A percentile compares a stretch with the other conserved stretches of the same genome.
Conservation (phyloP, 495 filamentous ascomycete species). For the Hypoxylon cercidicola region DNA sequence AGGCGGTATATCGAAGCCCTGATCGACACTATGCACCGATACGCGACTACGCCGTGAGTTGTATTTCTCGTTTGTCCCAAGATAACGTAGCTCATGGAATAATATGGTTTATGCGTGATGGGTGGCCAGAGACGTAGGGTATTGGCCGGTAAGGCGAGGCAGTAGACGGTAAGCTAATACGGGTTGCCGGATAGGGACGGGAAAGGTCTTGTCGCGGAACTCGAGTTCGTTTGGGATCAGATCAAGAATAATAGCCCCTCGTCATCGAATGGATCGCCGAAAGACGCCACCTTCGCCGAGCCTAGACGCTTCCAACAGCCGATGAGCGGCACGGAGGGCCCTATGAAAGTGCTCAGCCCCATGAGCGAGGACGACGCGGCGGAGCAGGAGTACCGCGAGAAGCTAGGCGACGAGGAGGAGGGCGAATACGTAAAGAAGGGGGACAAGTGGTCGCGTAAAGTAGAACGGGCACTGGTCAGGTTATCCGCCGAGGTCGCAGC, state of each 20-base stretch:
- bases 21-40: constrained; percentile 95
- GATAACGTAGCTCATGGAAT: constrained; percentile 11
- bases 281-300: constrained; percentile 49
- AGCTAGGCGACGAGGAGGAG: constrained; percentile 59
- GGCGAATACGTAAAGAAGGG: constrained; percentile 54
- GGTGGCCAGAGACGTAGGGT: not conserved
- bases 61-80: not conserved
- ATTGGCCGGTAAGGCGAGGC: not conserved
- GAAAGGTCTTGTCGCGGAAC: constrained; percentile 86
- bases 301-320: constrained; percentile 56
- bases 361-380: constrained; percentile 82
- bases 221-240: constrained; percentile 99
- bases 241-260: constrained; percentile 84
- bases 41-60: constrained; percentile 78
- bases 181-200: constrained; percentile 66
- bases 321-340: constrained; percentile 59
- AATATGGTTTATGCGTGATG: too few relatives aligned
- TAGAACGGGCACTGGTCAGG: constrained; percentile 87
- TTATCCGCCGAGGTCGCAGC: constrained; percentile 94
- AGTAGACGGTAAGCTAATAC: constrained; percentile 12
- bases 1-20: constrained; percentile 90
- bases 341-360: constrained; percentile 78
- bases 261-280: constrained; percentile 65
- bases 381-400: constrained; percentile 57
- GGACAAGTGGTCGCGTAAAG: constrained; percentile 79